phyloP scores from a whole-genome alignment of 75 land plant species.

The Azolla pinnata region DNA sequence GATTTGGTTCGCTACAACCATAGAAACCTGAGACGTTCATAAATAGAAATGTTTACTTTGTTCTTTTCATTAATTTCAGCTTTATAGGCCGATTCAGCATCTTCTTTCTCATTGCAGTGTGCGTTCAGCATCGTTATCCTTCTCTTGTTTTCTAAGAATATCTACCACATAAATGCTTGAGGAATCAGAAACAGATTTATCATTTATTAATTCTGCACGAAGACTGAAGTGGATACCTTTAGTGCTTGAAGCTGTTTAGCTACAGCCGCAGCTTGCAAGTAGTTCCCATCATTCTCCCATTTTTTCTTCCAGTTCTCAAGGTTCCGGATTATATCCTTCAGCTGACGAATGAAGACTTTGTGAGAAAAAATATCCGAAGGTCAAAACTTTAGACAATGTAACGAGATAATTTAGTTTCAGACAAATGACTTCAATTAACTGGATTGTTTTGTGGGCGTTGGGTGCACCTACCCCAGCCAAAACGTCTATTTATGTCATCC shows the following conservation, averaged over 20 bases:
- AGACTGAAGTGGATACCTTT: not conserved
- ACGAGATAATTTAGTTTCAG: too few species aligned
- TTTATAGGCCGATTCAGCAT: conserved; percentile 10
- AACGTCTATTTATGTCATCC: too few species aligned
- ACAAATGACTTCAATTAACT: too few species aligned
- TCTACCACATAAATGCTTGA: too few species aligned
- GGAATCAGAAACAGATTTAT: not conserved
- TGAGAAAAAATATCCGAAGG: too few species aligned
- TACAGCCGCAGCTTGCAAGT: conserved; percentile 1
- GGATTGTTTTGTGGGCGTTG: too few species aligned
- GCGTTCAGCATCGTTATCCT: conserved; percentile 6
- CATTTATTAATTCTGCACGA: too few species aligned
- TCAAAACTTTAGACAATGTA: too few species aligned
- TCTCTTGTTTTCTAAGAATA: conserved; percentile 6
- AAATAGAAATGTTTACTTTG: conserved; percentile 3
- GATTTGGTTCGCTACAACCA: too few species aligned
- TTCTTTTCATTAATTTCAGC: conserved; percentile 10
- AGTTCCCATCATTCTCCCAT: conserved; percentile 15
- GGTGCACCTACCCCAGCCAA: too few species aligned
- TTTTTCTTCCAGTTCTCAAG: conserved; percentile 8
- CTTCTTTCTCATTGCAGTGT: conserved; percentile 4
- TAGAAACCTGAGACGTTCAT: too few species aligned
- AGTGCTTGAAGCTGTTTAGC: conserved; percentile 5
- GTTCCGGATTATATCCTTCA: conserved; percentile 5
- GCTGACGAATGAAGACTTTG: too few species aligned